A percentile compares a stretch with the other conserved stretches of the same genome.
Evolutionary conservation across 805 yeast genomes (phyloP).

Genomic region (Nakazawaea ernobii): DNA sequence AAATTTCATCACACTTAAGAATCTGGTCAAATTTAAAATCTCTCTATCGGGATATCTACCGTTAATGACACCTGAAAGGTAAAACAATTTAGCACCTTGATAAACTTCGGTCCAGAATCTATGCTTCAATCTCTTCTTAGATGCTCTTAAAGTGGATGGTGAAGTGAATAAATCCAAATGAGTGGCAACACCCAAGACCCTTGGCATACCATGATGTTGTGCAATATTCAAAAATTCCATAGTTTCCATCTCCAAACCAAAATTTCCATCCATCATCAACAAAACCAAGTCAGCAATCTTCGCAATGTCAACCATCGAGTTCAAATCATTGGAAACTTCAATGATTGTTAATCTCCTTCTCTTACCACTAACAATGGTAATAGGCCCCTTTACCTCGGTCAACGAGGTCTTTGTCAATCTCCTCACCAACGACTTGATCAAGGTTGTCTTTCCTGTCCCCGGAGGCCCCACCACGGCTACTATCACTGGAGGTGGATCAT

Average conservation of each 20-base stretch:
- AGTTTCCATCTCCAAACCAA: conserved; percentile 98
- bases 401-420: conserved; percentile 83
- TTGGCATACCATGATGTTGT: conserved; percentile 98
- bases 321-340: conserved; percentile 88
- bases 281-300: conserved; percentile 91
- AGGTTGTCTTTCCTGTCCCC: conserved; percentile 95
- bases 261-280: conserved; percentile 89
- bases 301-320: conserved; percentile 94
- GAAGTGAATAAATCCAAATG: conserved; percentile 92
- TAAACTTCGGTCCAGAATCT: conserved; percentile 99
- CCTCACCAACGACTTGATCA: conserved; percentile 83
- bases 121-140: conserved; percentile 86
- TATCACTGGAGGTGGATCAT: conserved; percentile 94
- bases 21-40: conserved; percentile 82
- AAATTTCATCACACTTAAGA: conserved; percentile 95
- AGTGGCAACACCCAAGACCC: conserved; percentile 91
- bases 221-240: conserved; percentile 97
- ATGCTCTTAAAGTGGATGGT: conserved; percentile 81
- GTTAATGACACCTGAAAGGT: conserved; percentile 90
- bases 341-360: conserved; percentile 87
- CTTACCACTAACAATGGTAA: conserved; percentile 94
- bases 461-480: conserved; percentile 98
- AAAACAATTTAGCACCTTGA: conserved; percentile 94
- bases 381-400: conserved; percentile 88
- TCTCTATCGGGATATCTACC: conserved; percentile 98